Evolutionary conservation across 2,329 filamentous ascomycete genomes (phyloP), one percentile per base, ranked within the genome.

Genomic region (Amauroascus niger): DNA sequence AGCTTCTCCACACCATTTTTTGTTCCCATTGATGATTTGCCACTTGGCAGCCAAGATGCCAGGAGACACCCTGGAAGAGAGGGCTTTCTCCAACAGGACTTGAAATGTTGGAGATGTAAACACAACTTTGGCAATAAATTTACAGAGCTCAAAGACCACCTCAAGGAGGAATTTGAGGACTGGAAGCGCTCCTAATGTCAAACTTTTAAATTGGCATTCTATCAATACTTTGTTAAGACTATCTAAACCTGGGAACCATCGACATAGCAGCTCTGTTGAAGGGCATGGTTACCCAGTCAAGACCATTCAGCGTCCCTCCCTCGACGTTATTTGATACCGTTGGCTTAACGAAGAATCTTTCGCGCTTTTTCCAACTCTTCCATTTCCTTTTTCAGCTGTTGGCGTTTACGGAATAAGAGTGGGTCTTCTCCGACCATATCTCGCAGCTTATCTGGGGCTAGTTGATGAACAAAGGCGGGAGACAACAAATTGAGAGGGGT

Each of bases 1-100:
- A 93, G 86, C 59, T 97, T 97, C 70, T 82, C 80, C 30, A 94
- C 90, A 50, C 79, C 80, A 2, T 98, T 97, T 67, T 80, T 98
- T 20, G 79, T 97, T 11, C 76, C 78, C 14, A 64, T 97, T 24
- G 82, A 82, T 20, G 86, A 90, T 56, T 91, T 96, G 48, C 91
- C 93, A 3, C 71, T 97, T 28, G 74, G 76, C 0, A 58, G 73
- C 24, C 79, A 83, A 52, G 88, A 94, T 66, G 68, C 71, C 44
- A 73, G 88, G 55, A 76, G 83, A 58, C 65, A 81, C 53, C 77
- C 81, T 0, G 74, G 71, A 0, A 70, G 69, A 55, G 71, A 77
- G 52, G 76, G 77, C 16, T 89, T 85, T 69, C 69, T 89, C 58
- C 71, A 76, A 33, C 69, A 71, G 56, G 83, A 88, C 55, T 76